phyloP scores from a whole-genome alignment of 352 stramenopile species.

The Aphanomyces astaci region DNA sequence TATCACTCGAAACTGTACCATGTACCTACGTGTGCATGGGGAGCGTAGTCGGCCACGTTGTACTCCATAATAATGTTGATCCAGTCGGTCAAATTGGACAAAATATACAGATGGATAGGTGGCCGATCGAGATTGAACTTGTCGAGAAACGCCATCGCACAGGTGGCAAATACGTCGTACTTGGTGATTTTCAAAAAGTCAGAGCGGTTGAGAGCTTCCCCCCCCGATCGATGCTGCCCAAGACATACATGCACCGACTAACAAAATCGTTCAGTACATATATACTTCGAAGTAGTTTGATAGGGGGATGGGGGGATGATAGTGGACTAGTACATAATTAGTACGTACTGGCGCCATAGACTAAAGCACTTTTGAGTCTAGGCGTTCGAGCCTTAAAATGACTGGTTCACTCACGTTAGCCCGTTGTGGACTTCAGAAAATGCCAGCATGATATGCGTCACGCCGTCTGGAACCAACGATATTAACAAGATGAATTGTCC shows the following conservation, averaged over 20 bases:
- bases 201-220: no score
- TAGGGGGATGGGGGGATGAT: no score
- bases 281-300: no score
- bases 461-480: not conserved
- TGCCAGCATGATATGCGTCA: not conserved
- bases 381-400: not conserved
- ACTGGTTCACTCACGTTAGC: not conserved
- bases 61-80: not conserved
- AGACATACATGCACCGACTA: not conserved
- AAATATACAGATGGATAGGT: no score
- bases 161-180: not conserved
- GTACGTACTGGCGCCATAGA: not conserved
- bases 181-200: not conserved
- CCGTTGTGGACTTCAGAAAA: not conserved
- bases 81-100: not conserved
- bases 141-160: not conserved
- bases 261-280: no score
- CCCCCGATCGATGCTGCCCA: not conserved
- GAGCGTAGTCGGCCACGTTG: not conserved
- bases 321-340: no score
- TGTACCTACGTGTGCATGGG: not conserved
- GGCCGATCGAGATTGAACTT: not conserved
- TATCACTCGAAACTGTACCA: no score
- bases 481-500: not conserved
- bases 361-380: not conserved